phyloP scores from a whole-genome alignment of 495 filamentous ascomycete genomes.

The Glutinoglossum americanum region DNA sequence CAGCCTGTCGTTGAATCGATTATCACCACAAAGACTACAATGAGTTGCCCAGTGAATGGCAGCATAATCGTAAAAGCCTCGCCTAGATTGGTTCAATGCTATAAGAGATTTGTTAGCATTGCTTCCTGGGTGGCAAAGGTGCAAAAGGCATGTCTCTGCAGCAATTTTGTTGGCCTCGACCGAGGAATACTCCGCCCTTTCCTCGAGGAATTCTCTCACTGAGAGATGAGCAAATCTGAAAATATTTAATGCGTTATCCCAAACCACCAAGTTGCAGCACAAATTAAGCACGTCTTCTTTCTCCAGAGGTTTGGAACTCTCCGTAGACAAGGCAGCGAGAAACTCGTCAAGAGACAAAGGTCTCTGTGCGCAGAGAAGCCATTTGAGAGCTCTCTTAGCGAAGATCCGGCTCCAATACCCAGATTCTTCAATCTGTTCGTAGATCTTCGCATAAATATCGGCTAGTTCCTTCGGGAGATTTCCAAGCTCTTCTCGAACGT shows the following conservation, averaged over 20 bases:
- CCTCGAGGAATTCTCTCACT: slow-evolving; percentile 8
- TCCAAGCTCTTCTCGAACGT: slow-evolving; percentile 5
- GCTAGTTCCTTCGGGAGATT: not conserved
- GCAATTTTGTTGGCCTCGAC: too few species aligned
- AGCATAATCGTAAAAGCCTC: too few species aligned
- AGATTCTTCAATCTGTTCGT: not conserved
- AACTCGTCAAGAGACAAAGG: not conserved
- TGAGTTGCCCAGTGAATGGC: too few species aligned
- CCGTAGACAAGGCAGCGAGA: not conserved
- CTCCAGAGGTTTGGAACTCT: not conserved
- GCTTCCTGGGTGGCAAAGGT: too few species aligned
- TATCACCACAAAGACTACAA: too few species aligned
- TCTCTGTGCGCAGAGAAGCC: slow-evolving; percentile 6
- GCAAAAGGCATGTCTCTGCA: too few species aligned
- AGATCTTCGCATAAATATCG: not conserved
- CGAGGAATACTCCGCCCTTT: not conserved
- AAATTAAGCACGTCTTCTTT: too few species aligned
- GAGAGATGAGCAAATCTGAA: slow-evolving; percentile 10
- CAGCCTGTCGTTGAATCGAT: too few species aligned
- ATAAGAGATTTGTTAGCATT: too few species aligned
- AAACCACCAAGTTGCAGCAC: slow-evolving; percentile 8
- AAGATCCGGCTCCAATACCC: not conserved
- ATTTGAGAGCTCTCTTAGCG: slow-evolving; percentile 5
- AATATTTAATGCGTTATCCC: not conserved
- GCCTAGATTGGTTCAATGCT: too few species aligned